phyloP scores from a whole-genome alignment of 768 basidiomycete species.

The Lactifluus volemus region DNA sequence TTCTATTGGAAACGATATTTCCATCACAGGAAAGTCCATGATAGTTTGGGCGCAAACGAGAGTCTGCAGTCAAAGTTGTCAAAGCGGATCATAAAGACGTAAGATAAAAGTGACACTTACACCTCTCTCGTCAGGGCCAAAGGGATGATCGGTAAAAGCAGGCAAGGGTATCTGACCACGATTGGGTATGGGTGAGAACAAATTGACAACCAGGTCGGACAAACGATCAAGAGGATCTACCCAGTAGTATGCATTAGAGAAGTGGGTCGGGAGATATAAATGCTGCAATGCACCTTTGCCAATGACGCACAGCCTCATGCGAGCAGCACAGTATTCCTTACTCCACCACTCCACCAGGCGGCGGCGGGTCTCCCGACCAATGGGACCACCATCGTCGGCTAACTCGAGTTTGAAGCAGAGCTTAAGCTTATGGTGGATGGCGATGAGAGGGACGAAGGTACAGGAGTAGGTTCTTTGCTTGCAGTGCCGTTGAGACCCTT shows the following conservation, averaged over 20 bases:
- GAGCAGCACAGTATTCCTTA: slow-evolving; percentile 69
- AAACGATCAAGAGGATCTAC: slow-evolving; percentile 72
- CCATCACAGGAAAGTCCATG: slow-evolving; percentile 77
- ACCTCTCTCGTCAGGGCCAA: slow-evolving; percentile 61
- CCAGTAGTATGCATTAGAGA: slow-evolving; percentile 1
- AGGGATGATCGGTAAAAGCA: slow-evolving; percentile 63
- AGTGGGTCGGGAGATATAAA: not conserved
- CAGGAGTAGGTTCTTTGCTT: slow-evolving; percentile 24
- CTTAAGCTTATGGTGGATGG: slow-evolving; percentile 48
- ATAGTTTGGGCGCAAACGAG: slow-evolving; percentile 83
- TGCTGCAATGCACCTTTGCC: slow-evolving; percentile 52
- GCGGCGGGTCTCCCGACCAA: slow-evolving; percentile 74
- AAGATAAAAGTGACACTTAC: slow-evolving; percentile 36
- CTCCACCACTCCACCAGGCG: slow-evolving; percentile 81
- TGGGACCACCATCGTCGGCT: slow-evolving; percentile 50
- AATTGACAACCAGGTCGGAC: slow-evolving; percentile 45
- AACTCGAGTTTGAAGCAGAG: slow-evolving; percentile 48
- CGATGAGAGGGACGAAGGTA: slow-evolving; percentile 42
- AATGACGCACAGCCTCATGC: slow-evolving; percentile 73
- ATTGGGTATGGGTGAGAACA: slow-evolving; percentile 69
- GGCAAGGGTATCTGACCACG: slow-evolving; percentile 52
- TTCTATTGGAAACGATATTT: slow-evolving; percentile 72
- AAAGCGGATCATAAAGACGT: not conserved
- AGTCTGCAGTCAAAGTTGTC: slow-evolving; percentile 37
- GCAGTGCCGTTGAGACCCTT: slow-evolving; percentile 24